Evolutionary conservation across 495 filamentous ascomycete genomes (phyloP).

Genomic region (Xylaria telfairii): DNA sequence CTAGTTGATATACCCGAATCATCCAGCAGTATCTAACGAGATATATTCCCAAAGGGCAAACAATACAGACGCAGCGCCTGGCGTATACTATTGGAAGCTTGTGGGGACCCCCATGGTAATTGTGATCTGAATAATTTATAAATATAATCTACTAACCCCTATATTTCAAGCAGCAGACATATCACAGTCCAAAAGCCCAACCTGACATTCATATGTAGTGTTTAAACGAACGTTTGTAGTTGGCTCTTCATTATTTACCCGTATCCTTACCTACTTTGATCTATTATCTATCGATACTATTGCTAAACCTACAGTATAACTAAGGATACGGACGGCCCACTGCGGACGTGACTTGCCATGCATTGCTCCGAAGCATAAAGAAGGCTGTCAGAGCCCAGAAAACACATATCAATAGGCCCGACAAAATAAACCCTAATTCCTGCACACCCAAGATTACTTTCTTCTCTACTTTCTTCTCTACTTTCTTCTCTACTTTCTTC

Average conservation of each 20-base stretch:
- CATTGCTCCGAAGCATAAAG: background rate
- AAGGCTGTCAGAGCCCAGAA: background rate
- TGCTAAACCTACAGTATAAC: background rate
- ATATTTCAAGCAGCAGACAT: background rate
- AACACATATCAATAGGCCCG: background rate
- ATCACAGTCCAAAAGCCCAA: background rate
- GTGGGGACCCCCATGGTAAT: no score
- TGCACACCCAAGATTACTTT: background rate
- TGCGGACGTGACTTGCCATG: background rate
- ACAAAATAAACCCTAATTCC: background rate
- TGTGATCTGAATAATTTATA: no score
- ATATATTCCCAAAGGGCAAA: no score
- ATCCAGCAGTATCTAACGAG: no score
- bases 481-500: no score
- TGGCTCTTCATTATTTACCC: background rate
- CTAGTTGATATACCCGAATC: no score
- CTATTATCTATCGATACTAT: background rate
- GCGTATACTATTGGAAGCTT: no score
- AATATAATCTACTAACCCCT: background rate
- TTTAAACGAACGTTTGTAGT: background rate
- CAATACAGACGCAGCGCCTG: no score
- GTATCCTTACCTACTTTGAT: no score
- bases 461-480: no score
- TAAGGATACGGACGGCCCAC: background rate
- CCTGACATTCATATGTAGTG: background rate